These are phyloP conservation scores for Plasmopara muralis DNA, from an alignment of 352 stramenopile species.

Conservation along the genomic window DNA sequence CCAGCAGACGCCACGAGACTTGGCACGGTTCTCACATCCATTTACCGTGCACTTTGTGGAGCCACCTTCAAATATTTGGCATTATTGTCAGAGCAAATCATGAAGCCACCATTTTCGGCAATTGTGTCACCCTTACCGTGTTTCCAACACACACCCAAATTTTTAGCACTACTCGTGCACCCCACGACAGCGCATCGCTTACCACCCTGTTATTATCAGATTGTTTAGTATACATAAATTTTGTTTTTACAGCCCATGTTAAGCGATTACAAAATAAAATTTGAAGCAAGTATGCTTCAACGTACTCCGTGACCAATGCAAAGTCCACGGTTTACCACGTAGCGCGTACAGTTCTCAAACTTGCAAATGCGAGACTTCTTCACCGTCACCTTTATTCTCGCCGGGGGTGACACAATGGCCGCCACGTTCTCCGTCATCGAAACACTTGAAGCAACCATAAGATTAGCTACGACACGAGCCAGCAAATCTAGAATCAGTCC, in stretches of 20 bases:
- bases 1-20: slow-evolving; percentile 75
- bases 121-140: slow-evolving; percentile 40
- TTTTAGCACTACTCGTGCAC: slow-evolving; percentile 72
- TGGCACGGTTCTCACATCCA: slow-evolving; percentile 61
- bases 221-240: slow-evolving; percentile 2
- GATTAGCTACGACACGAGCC: slow-evolving; percentile 21
- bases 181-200: slow-evolving; percentile 55
- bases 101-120: slow-evolving; percentile 32
- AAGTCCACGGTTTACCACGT: slow-evolving; percentile 67
- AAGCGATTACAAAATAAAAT: slow-evolving; percentile 8
- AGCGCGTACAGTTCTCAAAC: slow-evolving; percentile 64
- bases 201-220: slow-evolving; percentile 43
- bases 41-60: slow-evolving; percentile 65
- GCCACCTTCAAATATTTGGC: slow-evolving; percentile 36
- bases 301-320: slow-evolving; percentile 65
- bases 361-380: slow-evolving; percentile 77
- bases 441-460: slow-evolving; percentile 13
- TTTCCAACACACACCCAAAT: slow-evolving; percentile 70
- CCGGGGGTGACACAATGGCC: slow-evolving; percentile 17
- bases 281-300: slow-evolving; percentile 4
- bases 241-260: slow-evolving; percentile 11
- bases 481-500: slow-evolving; percentile 19
- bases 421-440: slow-evolving; percentile 17
- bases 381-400: slow-evolving; percentile 16
- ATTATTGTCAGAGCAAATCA: slow-evolving; percentile 26